phyloP scores from a whole-genome alignment of 306 rosid genomes.

The Cajanus cajan region DNA sequence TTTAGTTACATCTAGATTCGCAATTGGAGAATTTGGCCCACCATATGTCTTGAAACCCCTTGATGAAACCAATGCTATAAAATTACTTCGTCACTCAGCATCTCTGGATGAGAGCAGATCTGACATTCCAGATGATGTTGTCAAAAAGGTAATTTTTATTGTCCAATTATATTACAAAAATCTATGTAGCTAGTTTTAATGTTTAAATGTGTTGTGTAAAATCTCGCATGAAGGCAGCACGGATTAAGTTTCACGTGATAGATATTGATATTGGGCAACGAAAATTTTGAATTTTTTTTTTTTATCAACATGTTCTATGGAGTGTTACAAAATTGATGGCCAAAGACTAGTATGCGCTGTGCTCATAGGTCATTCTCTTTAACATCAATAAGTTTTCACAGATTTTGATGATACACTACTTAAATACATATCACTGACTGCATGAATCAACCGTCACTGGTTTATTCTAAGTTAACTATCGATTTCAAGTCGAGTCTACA shows the following conservation, averaged over 20 bases:
- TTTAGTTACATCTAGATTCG: constrained; percentile 61
- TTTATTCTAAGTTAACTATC: too few species aligned
- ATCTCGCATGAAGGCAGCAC: neutral
- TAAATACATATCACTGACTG: too few species aligned
- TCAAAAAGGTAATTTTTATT: constrained; percentile 43
- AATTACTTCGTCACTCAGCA: constrained; percentile 48
- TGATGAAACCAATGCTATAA: constrained; percentile 39
- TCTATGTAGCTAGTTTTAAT: neutral
- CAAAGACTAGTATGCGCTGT: too few species aligned
- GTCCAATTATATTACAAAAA: neutral
- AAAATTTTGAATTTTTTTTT: too few species aligned
- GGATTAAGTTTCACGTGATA: neutral
- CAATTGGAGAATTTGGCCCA: constrained; percentile 36
- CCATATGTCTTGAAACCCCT: constrained; percentile 36
- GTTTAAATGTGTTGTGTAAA: neutral
- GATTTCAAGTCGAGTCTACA: too few species aligned
- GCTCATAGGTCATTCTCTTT: too few species aligned
- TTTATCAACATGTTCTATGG: too few species aligned
- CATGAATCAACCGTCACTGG: too few species aligned
- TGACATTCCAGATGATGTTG: constrained; percentile 31
- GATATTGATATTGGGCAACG: neutral
- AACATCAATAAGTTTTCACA: too few species aligned
- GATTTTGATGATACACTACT: too few species aligned
- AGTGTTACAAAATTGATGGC: too few species aligned
- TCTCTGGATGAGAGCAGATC: constrained; percentile 27